These are phyloP conservation scores for Clathrospora elynae DNA, from an alignment of 2,329 filamentous ascomycete species.

Conservation along the genomic window DNA sequence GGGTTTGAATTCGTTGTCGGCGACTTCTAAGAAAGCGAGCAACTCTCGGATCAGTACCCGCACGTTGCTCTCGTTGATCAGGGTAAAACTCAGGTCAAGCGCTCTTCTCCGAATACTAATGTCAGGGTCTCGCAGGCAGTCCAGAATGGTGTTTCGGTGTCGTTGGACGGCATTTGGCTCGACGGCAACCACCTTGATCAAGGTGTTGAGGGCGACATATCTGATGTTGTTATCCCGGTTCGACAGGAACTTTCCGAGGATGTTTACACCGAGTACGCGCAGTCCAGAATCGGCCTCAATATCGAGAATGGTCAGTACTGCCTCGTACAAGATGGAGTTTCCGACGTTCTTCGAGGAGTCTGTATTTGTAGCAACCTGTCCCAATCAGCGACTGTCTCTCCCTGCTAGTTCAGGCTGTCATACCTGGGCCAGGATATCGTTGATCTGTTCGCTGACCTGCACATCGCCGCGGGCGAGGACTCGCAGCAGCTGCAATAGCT, in stretches of 20 bases:
- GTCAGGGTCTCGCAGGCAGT: slow-evolving; percentile 94
- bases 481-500: slow-evolving; percentile 84
- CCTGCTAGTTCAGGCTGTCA: not conserved
- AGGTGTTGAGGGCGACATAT: slow-evolving; percentile 94
- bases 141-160: slow-evolving; percentile 95
- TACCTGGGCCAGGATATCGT: slow-evolving; percentile 89
- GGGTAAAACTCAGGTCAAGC: slow-evolving; percentile 95
- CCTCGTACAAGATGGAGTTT: slow-evolving; percentile 97
- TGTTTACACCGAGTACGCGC: slow-evolving; percentile 94
- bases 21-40: slow-evolving; percentile 92
- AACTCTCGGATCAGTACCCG: slow-evolving; percentile 91
- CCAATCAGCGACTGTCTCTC: slow-evolving; percentile 17
- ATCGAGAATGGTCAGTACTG: slow-evolving; percentile 94
- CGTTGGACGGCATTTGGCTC: slow-evolving; percentile 97
- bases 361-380: slow-evolving; percentile 87
- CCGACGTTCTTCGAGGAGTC: slow-evolving; percentile 98
- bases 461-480: slow-evolving; percentile 86
- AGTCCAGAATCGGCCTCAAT: slow-evolving; percentile 97
- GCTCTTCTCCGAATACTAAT: slow-evolving; percentile 96
- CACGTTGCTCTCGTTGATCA: slow-evolving; percentile 97
- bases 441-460: slow-evolving; percentile 93
- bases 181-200: slow-evolving; percentile 97
- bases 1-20: slow-evolving; percentile 98
- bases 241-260: slow-evolving; percentile 96
- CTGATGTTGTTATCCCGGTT: slow-evolving; percentile 99